Percentiles rank a stretch among this genome's conserved stretches.
Evolutionary conservation across 192 early-diverging fungal species (phyloP).

Genomic region (Entomortierella beljakovae): DNA sequence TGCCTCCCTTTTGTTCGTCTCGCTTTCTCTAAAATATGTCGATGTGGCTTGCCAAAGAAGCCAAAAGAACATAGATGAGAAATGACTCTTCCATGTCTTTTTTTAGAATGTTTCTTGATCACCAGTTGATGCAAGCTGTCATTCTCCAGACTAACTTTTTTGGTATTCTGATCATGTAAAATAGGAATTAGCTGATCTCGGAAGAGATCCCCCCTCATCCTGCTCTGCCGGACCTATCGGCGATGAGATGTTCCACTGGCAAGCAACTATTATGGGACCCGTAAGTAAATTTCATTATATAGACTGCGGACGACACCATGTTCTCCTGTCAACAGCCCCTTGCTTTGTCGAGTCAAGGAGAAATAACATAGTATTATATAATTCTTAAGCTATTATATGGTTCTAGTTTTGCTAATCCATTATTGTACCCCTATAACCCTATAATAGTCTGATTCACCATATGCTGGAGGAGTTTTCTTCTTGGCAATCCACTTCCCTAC

Average conservation of each 20-base stretch:
- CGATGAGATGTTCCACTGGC: constrained; percentile 95
- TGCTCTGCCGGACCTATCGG: constrained; percentile 97
- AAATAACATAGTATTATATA: too few relatives aligned
- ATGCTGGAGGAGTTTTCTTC: constrained; percentile 96
- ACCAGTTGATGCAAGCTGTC: too few relatives aligned
- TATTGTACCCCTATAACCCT: background rate
- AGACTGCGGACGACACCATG: background rate
- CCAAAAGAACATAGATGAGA: constrained; percentile 26
- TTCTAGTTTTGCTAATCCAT: background rate
- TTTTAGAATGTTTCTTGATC: background rate
- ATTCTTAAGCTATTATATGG: background rate
- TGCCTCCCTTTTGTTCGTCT: constrained; percentile 14
- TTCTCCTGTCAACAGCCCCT: constrained; percentile 7
- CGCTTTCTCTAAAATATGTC: background rate
- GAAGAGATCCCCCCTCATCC: constrained; percentile 96
- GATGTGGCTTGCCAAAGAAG: constrained; percentile 46
- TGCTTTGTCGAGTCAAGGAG: background rate
- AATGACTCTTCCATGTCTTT: background rate
- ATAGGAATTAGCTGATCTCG: constrained; percentile 95
- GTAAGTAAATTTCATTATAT: constrained; percentile 60
- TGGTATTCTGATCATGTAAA: constrained; percentile 15
- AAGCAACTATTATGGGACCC: constrained; percentile 99
- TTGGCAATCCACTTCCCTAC: constrained; percentile 98
- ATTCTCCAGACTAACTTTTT: too few relatives aligned
- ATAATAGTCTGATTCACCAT: constrained; percentile 88